Conservation (phyloP, 257 asterid genomes). For the Jasminum sambac region DNA sequence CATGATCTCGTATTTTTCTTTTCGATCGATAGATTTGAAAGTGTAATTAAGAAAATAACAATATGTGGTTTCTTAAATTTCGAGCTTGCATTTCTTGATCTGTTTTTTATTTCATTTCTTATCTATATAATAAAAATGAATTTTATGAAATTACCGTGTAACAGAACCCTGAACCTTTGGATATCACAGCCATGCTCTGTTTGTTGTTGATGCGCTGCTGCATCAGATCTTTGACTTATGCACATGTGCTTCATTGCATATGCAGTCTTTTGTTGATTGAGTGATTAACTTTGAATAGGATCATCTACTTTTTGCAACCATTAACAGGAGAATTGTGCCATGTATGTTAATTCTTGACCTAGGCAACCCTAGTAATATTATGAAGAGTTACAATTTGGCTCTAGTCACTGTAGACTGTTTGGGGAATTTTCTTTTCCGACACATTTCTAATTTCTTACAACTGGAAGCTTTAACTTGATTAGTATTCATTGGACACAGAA, state of each 20-base stretch:
- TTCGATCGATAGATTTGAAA: constrained; percentile 2
- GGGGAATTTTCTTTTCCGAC: not conserved
- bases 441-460: too few species aligned
- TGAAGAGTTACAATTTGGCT: not conserved
- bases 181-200: not conserved
- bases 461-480: not conserved
- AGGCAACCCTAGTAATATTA: not conserved
- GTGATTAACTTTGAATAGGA: not conserved
- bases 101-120: not conserved
- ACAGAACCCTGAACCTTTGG: not conserved
- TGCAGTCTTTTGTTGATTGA: not conserved
- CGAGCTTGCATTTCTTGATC: not conserved
- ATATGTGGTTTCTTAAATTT: not conserved
- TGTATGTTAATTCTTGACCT: not conserved
- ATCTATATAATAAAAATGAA: not conserved
- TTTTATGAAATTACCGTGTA: not conserved
- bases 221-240: not conserved
- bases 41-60: not conserved
- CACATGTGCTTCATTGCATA: not conserved
- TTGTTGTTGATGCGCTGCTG: not conserved
- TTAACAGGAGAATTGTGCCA: not conserved
- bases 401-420: not conserved
- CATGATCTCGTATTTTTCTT: not conserved
- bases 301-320: not conserved
- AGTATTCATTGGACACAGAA: not conserved